These are phyloP conservation scores for Celoporthe dispersa DNA, from an alignment of 2,329 filamentous ascomycete genomes.

Conservation along the genomic window DNA sequence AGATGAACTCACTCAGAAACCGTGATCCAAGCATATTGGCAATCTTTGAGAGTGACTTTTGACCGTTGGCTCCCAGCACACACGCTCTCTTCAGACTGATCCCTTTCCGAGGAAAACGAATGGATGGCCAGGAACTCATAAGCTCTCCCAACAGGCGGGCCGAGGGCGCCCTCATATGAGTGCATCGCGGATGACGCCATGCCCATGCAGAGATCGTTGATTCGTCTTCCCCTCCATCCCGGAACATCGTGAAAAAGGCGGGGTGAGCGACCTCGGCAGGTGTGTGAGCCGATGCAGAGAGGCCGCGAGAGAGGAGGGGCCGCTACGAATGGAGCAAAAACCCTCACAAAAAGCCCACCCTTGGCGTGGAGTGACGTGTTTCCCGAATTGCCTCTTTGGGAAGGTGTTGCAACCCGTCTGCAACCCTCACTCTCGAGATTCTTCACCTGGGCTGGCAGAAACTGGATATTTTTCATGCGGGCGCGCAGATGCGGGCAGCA, in stretches of 20 bases:
- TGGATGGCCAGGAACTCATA: not conserved
- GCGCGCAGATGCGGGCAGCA: constrained; percentile 18
- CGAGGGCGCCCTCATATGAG: constrained; percentile 8
- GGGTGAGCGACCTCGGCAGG: constrained; percentile 17
- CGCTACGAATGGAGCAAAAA: not conserved
- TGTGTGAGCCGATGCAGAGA: constrained; percentile 9
- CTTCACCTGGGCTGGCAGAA: not conserved
- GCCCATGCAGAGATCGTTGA: not conserved
- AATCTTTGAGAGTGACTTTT: not conserved
- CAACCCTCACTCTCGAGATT: constrained; percentile 3
- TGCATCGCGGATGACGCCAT: constrained; percentile 9
- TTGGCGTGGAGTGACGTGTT: constrained; percentile 20
- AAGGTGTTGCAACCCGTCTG: constrained; percentile 14
- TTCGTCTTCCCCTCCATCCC: not conserved
- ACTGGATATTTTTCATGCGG: constrained; percentile 10
- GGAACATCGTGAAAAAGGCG: constrained; percentile 17
- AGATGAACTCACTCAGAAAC: constrained; percentile 14
- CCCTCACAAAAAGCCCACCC: not conserved
- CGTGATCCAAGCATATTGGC: constrained; percentile 15
- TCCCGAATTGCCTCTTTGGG: constrained; percentile 24
- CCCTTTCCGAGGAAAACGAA: not conserved
- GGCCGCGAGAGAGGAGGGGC: not conserved
- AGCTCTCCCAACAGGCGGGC: not conserved
- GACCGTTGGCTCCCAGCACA: not conserved
- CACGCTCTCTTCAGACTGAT: not conserved